Base-by-base conservation (phyloP, 345 rosid species). In the Garcia nutans region DNA sequence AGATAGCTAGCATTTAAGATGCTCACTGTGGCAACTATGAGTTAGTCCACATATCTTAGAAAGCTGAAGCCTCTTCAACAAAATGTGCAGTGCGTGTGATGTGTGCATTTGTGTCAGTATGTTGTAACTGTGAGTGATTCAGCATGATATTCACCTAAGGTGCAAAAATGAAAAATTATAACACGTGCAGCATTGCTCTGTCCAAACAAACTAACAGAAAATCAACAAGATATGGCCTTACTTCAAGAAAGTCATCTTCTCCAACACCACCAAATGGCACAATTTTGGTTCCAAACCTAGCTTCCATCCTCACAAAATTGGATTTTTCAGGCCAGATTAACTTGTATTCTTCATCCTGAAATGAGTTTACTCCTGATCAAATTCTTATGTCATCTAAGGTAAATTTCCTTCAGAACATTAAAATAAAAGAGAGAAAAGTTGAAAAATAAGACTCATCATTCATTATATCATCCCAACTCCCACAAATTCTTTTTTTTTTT, bases 271-370 rank as follows among this genome's bases (percentile, higher is more conserved):
- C 97, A 77, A 93, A 93, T 57, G 98, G 95, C 70, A 91, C 86
- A n/a, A 93, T 90, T 76, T 83, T 93, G 1, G 98, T 91, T 75
- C 97, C 98, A 82, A 93, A 91, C 76, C 83, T 82, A 68, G 92
- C 86, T 15, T 97, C 98, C 91, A 89, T 89, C 78, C 97, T 88
- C 31, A 93, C 89, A 87, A 93, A 93, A 82, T 93, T 95, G 0
- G 95, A 60, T 33, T 81, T 83, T 61, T 93, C 91, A 62, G 97
- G 93, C 97, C 98, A 93, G 65, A 87, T 85, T 81, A 93, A 62
- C 82, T 85, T 89, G 89, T 93, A 93, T 37, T 76, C 83, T 84
- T 91, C 97, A 68, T 95, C 98, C 97, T 92, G 83, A 26, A 80
- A 9, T 64, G 12, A 16, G 19, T 59, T 0, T 0, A 60, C 12